These are phyloP conservation scores for Tranzscheliella williamsii DNA, from an alignment of 1,284 basidiomycete species.

Conservation along the genomic window DNA sequence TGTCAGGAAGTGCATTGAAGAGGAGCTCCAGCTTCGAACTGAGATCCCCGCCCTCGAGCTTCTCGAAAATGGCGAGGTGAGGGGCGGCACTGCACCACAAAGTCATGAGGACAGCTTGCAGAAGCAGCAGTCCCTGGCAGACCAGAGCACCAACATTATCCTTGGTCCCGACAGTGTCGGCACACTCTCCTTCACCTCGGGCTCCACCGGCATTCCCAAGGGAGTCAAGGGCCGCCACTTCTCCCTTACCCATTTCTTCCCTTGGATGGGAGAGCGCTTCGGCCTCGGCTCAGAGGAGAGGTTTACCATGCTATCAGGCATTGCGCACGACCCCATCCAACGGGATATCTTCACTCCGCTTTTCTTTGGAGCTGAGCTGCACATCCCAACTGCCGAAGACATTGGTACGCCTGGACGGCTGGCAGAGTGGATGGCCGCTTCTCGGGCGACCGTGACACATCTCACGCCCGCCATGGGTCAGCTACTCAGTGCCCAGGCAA, in stretches of 20 bases:
- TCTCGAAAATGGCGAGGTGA: conserved; percentile 66
- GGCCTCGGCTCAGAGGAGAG: conserved; percentile 74
- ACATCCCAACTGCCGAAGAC: conserved; percentile 95
- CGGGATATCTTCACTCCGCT: conserved; percentile 99
- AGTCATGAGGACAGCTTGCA: conserved; percentile 64
- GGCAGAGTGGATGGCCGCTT: conserved; percentile 97
- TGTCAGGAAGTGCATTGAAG: conserved; percentile 81
- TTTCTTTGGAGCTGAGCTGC: conserved; percentile 93
- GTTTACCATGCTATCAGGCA: conserved; percentile 98
- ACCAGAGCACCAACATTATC: conserved; percentile 68
- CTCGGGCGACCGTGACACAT: conserved; percentile 79
- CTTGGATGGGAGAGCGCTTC: conserved; percentile 96
- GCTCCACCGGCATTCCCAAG: conserved; percentile 97
- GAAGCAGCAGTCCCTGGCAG: conserved; percentile 65
- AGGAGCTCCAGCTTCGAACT: conserved; percentile 80
- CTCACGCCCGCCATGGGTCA: conserved; percentile 96
- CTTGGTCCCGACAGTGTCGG: conserved; percentile 94
- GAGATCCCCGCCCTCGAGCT: conserved; percentile 90
- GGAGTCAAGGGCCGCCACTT: conserved; percentile 94
- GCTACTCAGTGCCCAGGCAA: conserved; percentile 92
- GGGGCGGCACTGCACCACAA: conserved; percentile 68
- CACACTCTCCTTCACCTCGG: conserved; percentile 94
- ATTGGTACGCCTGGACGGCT: conserved; percentile 95
- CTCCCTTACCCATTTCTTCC: conserved; percentile 98
- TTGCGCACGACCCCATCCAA: conserved; percentile 98